Evolutionary conservation across 2,329 filamentous ascomycete genomes (phyloP), one percentile per base, ranked within the genome.

Genomic region (Teratosphaeria gauchensis): DNA sequence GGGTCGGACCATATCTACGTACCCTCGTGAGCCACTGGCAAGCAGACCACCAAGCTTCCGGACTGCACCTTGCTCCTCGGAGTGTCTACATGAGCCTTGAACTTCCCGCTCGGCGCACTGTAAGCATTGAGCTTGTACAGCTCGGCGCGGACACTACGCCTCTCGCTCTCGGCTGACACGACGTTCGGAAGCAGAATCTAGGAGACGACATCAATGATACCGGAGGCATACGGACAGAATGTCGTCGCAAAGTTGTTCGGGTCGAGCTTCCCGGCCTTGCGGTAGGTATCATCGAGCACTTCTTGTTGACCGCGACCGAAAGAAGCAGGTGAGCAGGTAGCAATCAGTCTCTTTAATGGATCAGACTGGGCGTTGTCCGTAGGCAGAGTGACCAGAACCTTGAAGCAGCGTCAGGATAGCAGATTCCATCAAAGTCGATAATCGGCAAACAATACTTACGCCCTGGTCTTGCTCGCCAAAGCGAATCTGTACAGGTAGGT

Each of bases 91-190:
- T 69, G 67, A 16, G 66, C 51, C 51, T 64, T 68, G 63, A 69
- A 69, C 31, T 54, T 60, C 9, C 64, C 64, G 35, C 33, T 33
- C 3, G 63, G 59, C 11, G 54, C 61, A 33, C 60, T 62, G 56
- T 66, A 68, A 16, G 81, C 77, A 63, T 84, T 84, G 21, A 84
- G 68, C 61, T 83, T 83, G 66, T 83, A 84, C 2, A 85, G 68
- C 68, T 84, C 80, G 0, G 81, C 81, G 3, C 68, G 69, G 1
- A 84, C 68, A 7, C 32, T 35, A 48, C 38, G 33, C 11, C n/a
- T 42, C 35, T 42, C 35, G 35, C 35, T 42, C 2, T 16, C 35
- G 11, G 35, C 12, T 14, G 35, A 14, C 1, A 42, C n/a, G 8
- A 42, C 35, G 35, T n/a, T 42, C 1, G 58, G 58, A 12, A 58